These are phyloP conservation scores for Chenopodium quinoa DNA, from an alignment of 148 eudicot genomes.

Conservation along the genomic window DNA sequence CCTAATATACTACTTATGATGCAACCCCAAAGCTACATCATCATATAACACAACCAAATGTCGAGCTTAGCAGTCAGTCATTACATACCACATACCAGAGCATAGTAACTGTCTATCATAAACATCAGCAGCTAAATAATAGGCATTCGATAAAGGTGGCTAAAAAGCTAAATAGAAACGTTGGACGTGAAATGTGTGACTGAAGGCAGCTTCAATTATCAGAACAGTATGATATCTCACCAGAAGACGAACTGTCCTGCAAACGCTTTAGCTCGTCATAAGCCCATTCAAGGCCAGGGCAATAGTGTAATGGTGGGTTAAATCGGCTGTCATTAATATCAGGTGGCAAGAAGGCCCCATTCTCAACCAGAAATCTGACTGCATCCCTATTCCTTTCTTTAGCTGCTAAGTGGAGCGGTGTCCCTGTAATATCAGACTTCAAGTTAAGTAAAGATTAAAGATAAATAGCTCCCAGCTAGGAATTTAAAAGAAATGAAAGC, in stretches of 20 bases:
- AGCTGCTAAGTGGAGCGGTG: conserved; percentile 95
- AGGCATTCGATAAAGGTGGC: not conserved
- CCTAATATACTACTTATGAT: not conserved
- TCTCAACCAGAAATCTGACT: conserved; percentile 73
- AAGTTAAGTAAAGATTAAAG: not conserved
- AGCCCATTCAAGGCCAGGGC: conserved; percentile 98
- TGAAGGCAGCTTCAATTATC: conserved; percentile 40
- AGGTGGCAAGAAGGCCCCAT: conserved; percentile 92
- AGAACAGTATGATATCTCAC: conserved; percentile 62
- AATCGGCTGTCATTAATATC: conserved; percentile 81
- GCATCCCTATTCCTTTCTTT: conserved; percentile 84
- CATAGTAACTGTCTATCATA: not conserved
- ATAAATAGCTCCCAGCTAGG: not conserved
- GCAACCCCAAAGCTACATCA: not conserved
- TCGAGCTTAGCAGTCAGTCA: not conserved
- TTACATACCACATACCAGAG: not conserved
- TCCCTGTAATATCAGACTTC: conserved; percentile 48
- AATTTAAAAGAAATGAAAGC: not conserved
- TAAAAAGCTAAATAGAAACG: not conserved
- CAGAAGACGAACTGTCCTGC: conserved; percentile 50
- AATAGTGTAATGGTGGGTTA: conserved; percentile 94
- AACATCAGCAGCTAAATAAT: not conserved
- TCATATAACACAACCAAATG: not conserved
- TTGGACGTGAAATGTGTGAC: not conserved
- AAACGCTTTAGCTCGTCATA: conserved; percentile 84